Percentiles rank a stretch among this genome's conserved stretches.
Evolutionary conservation across 805 yeast genomes (phyloP).

Genomic region (Naumovozyma castellii): DNA sequence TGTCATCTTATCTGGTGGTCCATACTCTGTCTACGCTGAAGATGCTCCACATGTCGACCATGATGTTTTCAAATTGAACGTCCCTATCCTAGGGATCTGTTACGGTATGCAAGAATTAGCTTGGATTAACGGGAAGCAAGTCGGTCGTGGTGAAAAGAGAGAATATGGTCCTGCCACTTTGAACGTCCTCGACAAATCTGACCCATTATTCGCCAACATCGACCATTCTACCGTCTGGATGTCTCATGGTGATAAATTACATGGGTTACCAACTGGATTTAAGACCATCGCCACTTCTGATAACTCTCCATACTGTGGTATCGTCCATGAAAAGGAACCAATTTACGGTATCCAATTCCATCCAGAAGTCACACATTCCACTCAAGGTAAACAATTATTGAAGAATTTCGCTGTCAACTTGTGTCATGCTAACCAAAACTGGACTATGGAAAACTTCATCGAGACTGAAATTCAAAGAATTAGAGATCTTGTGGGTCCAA

Average conservation of each 20-base stretch:
- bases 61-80: slow-evolving; percentile 79
- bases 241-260: slow-evolving; percentile 97
- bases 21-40: slow-evolving; percentile 91
- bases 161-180: slow-evolving; percentile 96
- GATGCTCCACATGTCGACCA: slow-evolving; percentile 98
- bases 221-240: slow-evolving; percentile 97
- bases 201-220: slow-evolving; percentile 76
- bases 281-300: slow-evolving; percentile 81
- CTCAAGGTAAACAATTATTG: slow-evolving; percentile 77
- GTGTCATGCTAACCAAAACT: slow-evolving; percentile 78
- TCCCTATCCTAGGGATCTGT: slow-evolving; percentile 95
- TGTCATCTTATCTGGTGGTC: slow-evolving; percentile 92
- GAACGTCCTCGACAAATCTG: slow-evolving; percentile 54
- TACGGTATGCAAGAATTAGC: slow-evolving; percentile 99
- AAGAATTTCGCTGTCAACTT: slow-evolving; percentile 88
- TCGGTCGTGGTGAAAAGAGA: slow-evolving; percentile 92
- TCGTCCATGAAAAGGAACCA: slow-evolving; percentile 59
- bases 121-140: slow-evolving; percentile 88
- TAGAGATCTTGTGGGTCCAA: slow-evolving; percentile 84
- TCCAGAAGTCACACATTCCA: slow-evolving; percentile 96
- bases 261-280: slow-evolving; percentile 82
- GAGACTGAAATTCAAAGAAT: slow-evolving; percentile 94
- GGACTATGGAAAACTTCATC: slow-evolving; percentile 97
- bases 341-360: slow-evolving; percentile 97
- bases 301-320: slow-evolving; percentile 94